Base-by-base conservation (phyloP, 805 yeast genomes). In the Groenewaldozyma tartarivorans region DNA sequence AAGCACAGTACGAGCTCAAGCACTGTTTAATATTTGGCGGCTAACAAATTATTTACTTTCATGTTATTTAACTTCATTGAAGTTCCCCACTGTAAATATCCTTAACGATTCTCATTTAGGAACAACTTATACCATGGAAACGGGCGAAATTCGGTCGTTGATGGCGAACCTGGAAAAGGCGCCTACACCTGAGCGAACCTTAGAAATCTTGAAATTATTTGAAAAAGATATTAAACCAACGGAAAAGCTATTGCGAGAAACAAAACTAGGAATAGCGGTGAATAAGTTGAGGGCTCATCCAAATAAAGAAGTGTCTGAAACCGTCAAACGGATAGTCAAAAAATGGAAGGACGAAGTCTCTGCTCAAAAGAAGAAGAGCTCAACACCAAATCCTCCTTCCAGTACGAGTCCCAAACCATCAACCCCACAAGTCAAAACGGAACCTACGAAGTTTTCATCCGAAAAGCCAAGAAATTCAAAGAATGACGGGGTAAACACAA, bases 241-340 rank as follows among this genome's bases (percentile, higher is more conserved):
- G 1, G 97, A 90, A 56, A 75, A 78, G 57, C 67, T 90, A 27
- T 68, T 90, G 39, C 40, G 63, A 67, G 94, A 90, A 55, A 92
- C 98, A 5, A 87, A 86, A 60, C 90, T 92, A n/a, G 98, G 98
- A 48, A 90, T 92, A 15, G 90, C 88, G 5, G 96, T 92, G 33
- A 92, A 92, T 65, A 87, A 85, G 61, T 76, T 82, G 54, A 76
- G 95, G 48, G 64, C 83, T 5, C 84, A 82, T 60, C 47, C 72
- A 18, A 94, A 87, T 50, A 61, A 56, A 26, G 54, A 55, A 19
- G 72, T 92, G 35, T 68, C 80, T 9, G 62, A 70, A 2, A 63
- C 82, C 32, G 97, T 90, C 29, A 84, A 83, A 59, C 77, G 75
- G 50, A 83, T 88, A 66, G 87, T 92, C 52, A 74, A 77, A 50